phyloP scores from a whole-genome alignment of 78 protist species.

The Guillardia theta region DNA sequence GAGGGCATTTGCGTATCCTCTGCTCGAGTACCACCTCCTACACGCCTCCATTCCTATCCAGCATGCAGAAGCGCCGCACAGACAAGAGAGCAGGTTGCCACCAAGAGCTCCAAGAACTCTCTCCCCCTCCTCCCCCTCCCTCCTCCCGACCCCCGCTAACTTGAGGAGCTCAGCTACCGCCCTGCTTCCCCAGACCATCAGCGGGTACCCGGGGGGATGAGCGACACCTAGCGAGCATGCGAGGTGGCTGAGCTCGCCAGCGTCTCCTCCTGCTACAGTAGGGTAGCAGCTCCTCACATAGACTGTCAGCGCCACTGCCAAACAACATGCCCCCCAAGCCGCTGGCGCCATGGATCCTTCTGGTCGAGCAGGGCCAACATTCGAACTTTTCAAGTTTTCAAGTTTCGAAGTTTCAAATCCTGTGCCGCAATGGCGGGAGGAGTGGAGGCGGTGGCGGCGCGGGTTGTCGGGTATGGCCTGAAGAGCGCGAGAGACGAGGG shows the following conservation, averaged over 20 bases:
- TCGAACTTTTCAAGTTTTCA: too few species aligned
- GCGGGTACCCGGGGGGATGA: slow-evolving; percentile 75
- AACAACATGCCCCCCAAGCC: too few species aligned
- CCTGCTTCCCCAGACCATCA: neutral
- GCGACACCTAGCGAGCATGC: slow-evolving; percentile 66
- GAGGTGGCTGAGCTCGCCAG: slow-evolving; percentile 67
- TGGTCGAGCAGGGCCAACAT: too few species aligned
- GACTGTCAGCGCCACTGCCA: neutral
- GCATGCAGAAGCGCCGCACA: neutral
- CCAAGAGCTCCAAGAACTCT: neutral
- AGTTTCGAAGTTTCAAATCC: too few species aligned
- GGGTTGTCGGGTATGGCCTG: too few species aligned
- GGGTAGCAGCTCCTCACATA: neutral
- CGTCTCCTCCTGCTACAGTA: slow-evolving; percentile 67
- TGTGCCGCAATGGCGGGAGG: too few species aligned
- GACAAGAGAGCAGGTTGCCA: neutral
- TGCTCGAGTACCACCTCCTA: neutral
- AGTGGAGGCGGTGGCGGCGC: too few species aligned
- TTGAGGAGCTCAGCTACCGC: too few species aligned
- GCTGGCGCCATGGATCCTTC: too few species aligned
- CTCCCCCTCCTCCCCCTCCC: too few species aligned
- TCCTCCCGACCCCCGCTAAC: too few species aligned
- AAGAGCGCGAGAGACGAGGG: too few species aligned
- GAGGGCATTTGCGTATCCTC: neutral
- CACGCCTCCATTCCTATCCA: neutral